Conservation (phyloP, 164 flowering plant genomes). For the Taxillus chinensis region DNA sequence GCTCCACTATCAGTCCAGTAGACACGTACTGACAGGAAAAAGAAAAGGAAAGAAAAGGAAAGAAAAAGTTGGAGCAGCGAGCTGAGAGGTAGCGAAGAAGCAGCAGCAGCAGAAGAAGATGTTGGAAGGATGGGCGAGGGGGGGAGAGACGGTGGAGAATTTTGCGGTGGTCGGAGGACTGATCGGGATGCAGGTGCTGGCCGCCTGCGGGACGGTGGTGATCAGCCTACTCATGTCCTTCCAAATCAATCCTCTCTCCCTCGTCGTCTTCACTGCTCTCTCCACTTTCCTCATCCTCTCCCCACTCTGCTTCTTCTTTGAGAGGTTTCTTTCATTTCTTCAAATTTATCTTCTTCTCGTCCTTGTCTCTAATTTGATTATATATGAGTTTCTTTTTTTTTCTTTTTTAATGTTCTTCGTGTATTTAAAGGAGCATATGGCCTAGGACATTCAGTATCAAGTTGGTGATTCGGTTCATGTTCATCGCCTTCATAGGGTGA, state of each 20-base stretch:
- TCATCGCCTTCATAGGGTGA: conserved; percentile 66
- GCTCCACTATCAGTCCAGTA: too few species aligned
- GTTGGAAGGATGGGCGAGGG: background rate
- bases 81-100: background rate
- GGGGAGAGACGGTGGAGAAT: conserved; percentile 22
- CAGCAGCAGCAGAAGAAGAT: background rate
- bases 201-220: conserved; percentile 40
- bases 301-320: conserved; percentile 35
- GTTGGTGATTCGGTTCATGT: conserved; percentile 42
- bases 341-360: background rate
- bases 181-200: conserved; percentile 32
- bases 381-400: background rate
- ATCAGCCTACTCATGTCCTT: conserved; percentile 40
- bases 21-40: too few species aligned
- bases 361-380: too few species aligned
- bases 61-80: too few species aligned
- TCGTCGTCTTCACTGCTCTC: conserved; percentile 32
- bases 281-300: conserved; percentile 47
- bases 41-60: too few species aligned
- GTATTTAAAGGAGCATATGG: conserved; percentile 52
- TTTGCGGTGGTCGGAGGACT: conserved; percentile 31
- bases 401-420: background rate
- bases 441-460: conserved; percentile 35
- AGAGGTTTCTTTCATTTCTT: conserved; percentile 26
- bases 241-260: conserved; percentile 31